A percentile compares a stretch with the other conserved stretches of the same genome.
phyloP scores from a whole-genome alignment of 257 asterid species.

The Ajuga chamaepitys region DNA sequence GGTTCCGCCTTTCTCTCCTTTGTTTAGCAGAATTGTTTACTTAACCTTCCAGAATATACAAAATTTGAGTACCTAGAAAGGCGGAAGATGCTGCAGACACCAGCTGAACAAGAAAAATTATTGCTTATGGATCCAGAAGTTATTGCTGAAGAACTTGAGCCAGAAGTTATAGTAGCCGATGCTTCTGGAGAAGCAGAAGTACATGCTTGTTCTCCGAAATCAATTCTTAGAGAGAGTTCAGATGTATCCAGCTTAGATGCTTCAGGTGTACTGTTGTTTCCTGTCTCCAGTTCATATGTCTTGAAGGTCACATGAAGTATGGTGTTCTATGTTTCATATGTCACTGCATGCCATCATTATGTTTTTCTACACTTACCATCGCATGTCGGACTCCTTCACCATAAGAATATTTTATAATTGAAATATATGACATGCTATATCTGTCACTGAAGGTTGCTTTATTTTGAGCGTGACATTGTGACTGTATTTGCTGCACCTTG shows the following conservation, averaged over 20 bases:
- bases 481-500: not conserved
- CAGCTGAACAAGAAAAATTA: constrained; percentile 63
- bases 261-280: constrained; percentile 40
- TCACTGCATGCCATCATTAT: constrained; percentile 4
- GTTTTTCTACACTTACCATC: not conserved
- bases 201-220: constrained; percentile 37
- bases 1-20: not conserved
- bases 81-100: constrained; percentile 57
- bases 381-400: no score
- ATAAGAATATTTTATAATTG: not conserved
- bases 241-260: constrained; percentile 41
- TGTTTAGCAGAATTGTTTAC: constrained; percentile 28
- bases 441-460: not conserved
- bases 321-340: constrained; percentile 7
- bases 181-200: constrained; percentile 34
- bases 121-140: constrained; percentile 53
- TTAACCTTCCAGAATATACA: constrained; percentile 47
- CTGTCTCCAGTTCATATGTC: constrained; percentile 4
- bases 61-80: constrained; percentile 48
- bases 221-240: constrained; percentile 32
- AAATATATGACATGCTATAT: not conserved
- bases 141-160: constrained; percentile 65
- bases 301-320: not conserved
- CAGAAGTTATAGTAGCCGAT: constrained; percentile 23
- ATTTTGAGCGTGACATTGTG: not conserved